Base-by-base conservation (phyloP, 257 asterid genomes). In the Solanum gandarillasii region DNA sequence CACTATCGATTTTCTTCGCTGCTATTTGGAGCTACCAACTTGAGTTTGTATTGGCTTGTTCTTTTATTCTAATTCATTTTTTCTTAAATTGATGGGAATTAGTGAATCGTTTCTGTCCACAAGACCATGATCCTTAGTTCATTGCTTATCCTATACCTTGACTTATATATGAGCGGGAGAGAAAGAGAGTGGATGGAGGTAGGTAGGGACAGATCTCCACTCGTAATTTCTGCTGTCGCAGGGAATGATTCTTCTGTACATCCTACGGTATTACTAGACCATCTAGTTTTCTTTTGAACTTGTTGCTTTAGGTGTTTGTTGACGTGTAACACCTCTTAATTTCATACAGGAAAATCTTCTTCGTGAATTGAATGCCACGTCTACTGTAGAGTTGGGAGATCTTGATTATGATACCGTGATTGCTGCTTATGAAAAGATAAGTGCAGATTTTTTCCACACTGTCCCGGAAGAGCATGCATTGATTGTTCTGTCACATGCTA, bases 321-420 rank as follows among this genome's bases (percentile, higher is more conserved):
- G 20, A 82, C 81, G 27, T 12, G 52, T 79, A 62, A 73, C 72
- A 85, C 58, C 85, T 74, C 85, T 86, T 71, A 70, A 87, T 87
- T 81, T 60, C 74, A 21, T 90, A 86, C 93, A 97, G 99, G 99
- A 98, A 84, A 91, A 92, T 72, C 91, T 93, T 90, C 95, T 95
- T 52, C 93, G 91, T 62, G 95, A 94, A 86, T 89, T 97, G 89
- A 97, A 95, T 93, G 95, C 99, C 83, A 91, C 92, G 39, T 94
- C 95, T 32, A 91, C 90, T 31, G 87, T 88, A 87, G 99, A 95
- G 90, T 92, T 95, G 89, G 95, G 92, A 86, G 94, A 91, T 87
- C 94, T 95, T 60, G 99, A 97, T 90, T 95, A 94, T 91, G 99
- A 97, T 89, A 93, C 90, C 87, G 90, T 95, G 87, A 90, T 94